Percentiles rank a stretch among this genome's conserved stretches.
These are phyloP conservation scores for Phytophthora foliorum DNA, from an alignment of 352 stramenopile genomes.

Conservation along the genomic window DNA sequence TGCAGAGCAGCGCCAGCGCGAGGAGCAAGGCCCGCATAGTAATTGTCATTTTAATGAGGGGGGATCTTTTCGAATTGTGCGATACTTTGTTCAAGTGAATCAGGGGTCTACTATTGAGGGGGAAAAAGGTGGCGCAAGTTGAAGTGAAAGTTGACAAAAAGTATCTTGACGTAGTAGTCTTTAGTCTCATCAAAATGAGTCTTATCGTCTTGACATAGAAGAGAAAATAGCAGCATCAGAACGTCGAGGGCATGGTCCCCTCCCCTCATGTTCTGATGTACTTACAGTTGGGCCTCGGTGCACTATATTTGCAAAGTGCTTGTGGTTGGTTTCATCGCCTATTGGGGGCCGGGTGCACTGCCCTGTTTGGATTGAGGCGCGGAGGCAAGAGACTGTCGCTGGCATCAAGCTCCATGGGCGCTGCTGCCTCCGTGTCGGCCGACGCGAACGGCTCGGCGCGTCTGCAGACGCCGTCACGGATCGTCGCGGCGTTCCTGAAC, in stretches of 20 bases:
- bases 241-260: background rate
- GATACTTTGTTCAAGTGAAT: conserved; percentile 8
- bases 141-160: conserved; percentile 5
- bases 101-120: conserved; percentile 1
- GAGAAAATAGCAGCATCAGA: conserved; percentile 12
- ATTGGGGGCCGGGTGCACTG: background rate
- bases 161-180: too few relatives aligned
- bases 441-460: conserved; percentile 21
- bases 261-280: background rate
- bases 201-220: too few relatives aligned
- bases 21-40: conserved; percentile 17
- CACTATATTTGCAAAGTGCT: conserved; percentile 26
- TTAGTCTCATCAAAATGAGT: too few relatives aligned
- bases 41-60: too few relatives aligned
- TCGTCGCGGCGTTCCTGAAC: conserved; percentile 60
- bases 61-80: conserved; percentile 3
- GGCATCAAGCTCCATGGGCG: conserved; percentile 32
- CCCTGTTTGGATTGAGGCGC: conserved; percentile 6
- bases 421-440: conserved; percentile 53
- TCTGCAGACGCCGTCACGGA: conserved; percentile 59
- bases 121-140: conserved; percentile 5
- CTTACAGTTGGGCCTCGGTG: too few relatives aligned
- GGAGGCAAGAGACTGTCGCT: background rate
- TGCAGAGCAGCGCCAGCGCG: conserved; percentile 19
- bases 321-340: conserved; percentile 34